Evolutionary conservation across 495 filamentous ascomycete species (phyloP), one percentile per base, ranked within the genome.

Genomic region (Aspergillus biplanus): DNA sequence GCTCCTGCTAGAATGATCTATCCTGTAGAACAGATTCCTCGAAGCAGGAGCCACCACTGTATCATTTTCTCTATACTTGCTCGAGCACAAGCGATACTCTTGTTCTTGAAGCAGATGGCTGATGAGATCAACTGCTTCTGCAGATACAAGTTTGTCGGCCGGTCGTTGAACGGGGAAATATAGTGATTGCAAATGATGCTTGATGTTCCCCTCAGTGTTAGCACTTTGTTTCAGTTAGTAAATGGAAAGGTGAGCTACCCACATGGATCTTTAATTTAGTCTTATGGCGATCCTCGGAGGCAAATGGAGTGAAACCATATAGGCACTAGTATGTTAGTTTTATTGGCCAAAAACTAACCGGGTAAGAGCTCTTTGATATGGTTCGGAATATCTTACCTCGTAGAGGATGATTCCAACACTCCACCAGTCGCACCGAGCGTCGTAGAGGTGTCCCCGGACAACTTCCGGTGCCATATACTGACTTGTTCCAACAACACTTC

Each of bases 401-500:
- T 90, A 98, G 39, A 97, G 72, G 68, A 98, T 97, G 56, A 97
- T 85, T 33, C 92, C 94, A 62, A 97, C 84, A 74, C 93, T 97
- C 94, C 92, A 98, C 91, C 87, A 98, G 76, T 97, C 94, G 74
- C 94, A 97, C 62, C 94, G 80, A 31, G 89, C 94, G 79, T 98
- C 94, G 71, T 98, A 97, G 33, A 82, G 75, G 54, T 92, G 84
- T 18, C 92, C 94, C 62, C 87, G 80, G 60, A 97, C 87, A 33
- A 98, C 90, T 75, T 97, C 94, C 4, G 94, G 94, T 1, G 94
- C 94, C 94, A 97, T 97, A 75, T 97, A 98, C 74, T 97, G 94
- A 71, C 92, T 96, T 1, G 94, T 98, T 4, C 94, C 94, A 39
- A 98, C 92, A n/a, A 96, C 86, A 65, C 91, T 96, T 57, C 86